These are phyloP conservation scores for Starmerella tilneyi DNA, from an alignment of 805 yeast genomes.

Conservation along the genomic window DNA sequence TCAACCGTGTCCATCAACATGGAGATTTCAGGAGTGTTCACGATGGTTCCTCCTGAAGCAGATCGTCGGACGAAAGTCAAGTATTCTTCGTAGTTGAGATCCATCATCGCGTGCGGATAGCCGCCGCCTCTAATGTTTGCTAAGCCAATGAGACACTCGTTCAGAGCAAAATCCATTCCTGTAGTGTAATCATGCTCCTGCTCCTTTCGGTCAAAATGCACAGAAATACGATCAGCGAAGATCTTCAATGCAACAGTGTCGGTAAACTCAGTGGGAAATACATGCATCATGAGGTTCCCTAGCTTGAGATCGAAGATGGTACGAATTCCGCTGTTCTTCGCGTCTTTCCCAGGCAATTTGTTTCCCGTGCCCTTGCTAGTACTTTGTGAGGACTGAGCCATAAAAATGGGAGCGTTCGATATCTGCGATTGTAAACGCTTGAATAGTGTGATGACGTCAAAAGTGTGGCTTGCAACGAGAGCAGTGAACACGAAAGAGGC, in stretches of 20 bases:
- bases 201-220: constrained; percentile 25
- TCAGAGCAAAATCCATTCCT: constrained; percentile 48
- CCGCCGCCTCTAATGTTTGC: constrained; percentile 42
- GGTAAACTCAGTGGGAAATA: constrained; percentile 72
- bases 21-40: constrained; percentile 64
- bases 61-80: constrained; percentile 41
- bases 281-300: constrained; percentile 45
- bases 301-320: constrained; percentile 58
- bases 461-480: constrained; percentile 69
- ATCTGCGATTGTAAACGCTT: constrained; percentile 23
- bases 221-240: constrained; percentile 25
- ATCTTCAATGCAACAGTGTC: constrained; percentile 65
- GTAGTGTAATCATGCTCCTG: constrained; percentile 32
- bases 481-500: constrained; percentile 65
- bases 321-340: constrained; percentile 43
- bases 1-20: constrained; percentile 72
- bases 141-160: constrained; percentile 56
- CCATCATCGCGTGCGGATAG: constrained; percentile 41
- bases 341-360: too few species aligned
- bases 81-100: constrained; percentile 45
- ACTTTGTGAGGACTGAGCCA: too few species aligned
- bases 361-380: too few species aligned
- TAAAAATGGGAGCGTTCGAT: constrained; percentile 16
- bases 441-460: constrained; percentile 53
- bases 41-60: constrained; percentile 70